A percentile compares a stretch with the other conserved stretches of the same genome.
Evolutionary conservation across 495 filamentous ascomycete genomes (phyloP).

Genomic region (Xylaria grammica): DNA sequence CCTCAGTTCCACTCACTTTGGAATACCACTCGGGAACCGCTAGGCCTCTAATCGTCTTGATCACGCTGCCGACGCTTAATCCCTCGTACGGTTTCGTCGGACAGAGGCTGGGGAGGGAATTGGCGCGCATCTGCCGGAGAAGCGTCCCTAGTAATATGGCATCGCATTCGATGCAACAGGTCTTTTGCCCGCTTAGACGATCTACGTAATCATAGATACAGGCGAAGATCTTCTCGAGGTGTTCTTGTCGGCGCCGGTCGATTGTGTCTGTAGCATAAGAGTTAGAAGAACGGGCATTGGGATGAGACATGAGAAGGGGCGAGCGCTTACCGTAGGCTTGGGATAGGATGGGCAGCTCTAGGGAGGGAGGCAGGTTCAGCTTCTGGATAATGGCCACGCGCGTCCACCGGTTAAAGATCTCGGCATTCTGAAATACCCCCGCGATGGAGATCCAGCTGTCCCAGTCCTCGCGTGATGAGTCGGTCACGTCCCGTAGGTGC

Average conservation of each 20-base stretch:
- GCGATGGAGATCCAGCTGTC: conserved; percentile 14
- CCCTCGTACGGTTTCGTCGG: conserved; percentile 9
- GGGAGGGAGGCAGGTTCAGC: neutral
- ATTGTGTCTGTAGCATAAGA: neutral
- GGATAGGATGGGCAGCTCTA: conserved; percentile 9
- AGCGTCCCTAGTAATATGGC: conserved; percentile 5
- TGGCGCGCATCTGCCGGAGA: conserved; percentile 15
- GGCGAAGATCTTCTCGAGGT: conserved; percentile 9
- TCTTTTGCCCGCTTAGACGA: conserved; percentile 1
- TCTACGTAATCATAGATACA: conserved; percentile 2
- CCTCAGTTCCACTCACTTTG: neutral
- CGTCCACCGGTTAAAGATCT: conserved; percentile 2
- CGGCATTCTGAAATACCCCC: conserved; percentile 1
- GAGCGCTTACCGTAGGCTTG: conserved; percentile 2
- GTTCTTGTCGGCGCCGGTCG: conserved; percentile 1
- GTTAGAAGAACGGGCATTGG: neutral
- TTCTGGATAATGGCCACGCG: conserved; percentile 13
- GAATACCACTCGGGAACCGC: conserved; percentile 2
- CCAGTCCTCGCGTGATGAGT: neutral
- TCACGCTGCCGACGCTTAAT: conserved; percentile 1
- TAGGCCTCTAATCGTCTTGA: neutral
- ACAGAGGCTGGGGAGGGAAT: conserved; percentile 5
- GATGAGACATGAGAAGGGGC: neutral
- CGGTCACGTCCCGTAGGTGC: neutral
- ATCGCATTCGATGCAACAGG: conserved; percentile 2